These are phyloP conservation scores for Colletotrichum somersetense DNA, from an alignment of 2,329 filamentous ascomycete species.

Conservation along the genomic window DNA sequence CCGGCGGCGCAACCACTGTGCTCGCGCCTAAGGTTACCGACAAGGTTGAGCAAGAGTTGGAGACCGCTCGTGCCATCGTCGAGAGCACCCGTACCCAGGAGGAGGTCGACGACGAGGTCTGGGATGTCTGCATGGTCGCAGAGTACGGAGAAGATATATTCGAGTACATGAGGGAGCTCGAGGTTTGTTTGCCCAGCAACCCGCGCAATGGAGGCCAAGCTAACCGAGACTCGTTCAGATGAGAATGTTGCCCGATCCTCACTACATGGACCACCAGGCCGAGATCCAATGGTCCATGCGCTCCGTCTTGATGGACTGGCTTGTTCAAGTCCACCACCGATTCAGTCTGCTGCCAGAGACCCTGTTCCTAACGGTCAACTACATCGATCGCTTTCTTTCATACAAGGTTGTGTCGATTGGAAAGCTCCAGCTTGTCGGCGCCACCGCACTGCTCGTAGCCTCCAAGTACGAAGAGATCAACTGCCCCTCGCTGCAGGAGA, in stretches of 20 bases:
- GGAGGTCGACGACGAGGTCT: constrained; percentile 88
- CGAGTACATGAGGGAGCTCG: constrained; percentile 87
- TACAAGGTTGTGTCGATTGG: constrained; percentile 94
- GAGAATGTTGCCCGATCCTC: constrained; percentile 85
- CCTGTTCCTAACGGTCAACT: constrained; percentile 94
- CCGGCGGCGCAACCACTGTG: constrained; percentile 66
- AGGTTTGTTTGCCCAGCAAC: constrained; percentile 68
- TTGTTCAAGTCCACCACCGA: constrained; percentile 93
- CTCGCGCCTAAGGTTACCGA: constrained; percentile 79
- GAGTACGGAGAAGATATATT: constrained; percentile 98
- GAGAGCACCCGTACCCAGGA: constrained; percentile 74
- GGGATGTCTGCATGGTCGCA: constrained; percentile 97
- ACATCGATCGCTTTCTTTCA: constrained; percentile 95
- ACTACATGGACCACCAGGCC: constrained; percentile 98
- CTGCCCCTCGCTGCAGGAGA: constrained; percentile 93
- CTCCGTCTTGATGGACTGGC: constrained; percentile 96
- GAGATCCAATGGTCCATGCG: constrained; percentile 99
- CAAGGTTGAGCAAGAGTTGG: constrained; percentile 79
- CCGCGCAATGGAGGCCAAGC: constrained; percentile 14
- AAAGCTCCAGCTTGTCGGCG: constrained; percentile 95
- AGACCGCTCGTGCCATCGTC: constrained; percentile 73
- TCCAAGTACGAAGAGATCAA: constrained; percentile 99
- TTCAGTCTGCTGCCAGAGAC: constrained; percentile 95
- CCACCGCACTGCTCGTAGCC: constrained; percentile 94
- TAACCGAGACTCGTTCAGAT: constrained; percentile 61